phyloP scores from a whole-genome alignment of 148 eudicot genomes.

The Rhododendron griersonianum region DNA sequence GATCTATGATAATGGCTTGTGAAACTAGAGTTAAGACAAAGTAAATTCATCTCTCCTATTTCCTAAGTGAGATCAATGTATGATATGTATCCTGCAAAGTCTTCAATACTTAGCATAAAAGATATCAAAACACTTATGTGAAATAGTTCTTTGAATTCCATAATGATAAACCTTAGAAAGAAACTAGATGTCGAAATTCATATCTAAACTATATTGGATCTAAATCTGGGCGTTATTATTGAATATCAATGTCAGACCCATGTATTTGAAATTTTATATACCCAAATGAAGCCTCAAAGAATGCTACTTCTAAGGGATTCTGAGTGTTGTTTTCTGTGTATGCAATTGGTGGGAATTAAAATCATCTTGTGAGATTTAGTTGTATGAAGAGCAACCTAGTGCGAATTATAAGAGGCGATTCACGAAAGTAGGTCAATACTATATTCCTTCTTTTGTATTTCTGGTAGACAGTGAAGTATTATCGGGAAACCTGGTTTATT shows the following conservation, averaged over 20 bases:
- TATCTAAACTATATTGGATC: background rate
- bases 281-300: background rate
- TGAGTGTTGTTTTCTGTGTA: background rate
- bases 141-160: background rate
- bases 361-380: background rate
- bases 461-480: background rate
- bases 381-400: background rate
- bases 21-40: background rate
- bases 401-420: background rate
- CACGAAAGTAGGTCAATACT: background rate
- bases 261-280: background rate
- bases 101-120: background rate
- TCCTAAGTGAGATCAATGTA: background rate
- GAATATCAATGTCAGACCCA: background rate
- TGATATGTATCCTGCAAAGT: background rate
- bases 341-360: background rate
- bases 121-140: background rate
- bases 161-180: background rate
- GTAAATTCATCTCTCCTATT: background rate
- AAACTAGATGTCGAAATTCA: background rate
- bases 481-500: constrained; percentile 5
- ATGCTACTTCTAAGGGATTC: background rate
- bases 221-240: background rate
- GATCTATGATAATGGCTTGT: background rate
- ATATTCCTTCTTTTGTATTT: background rate